Base-by-base conservation (phyloP, 1,139 yeast genomes). In the Taphrina communis region DNA sequence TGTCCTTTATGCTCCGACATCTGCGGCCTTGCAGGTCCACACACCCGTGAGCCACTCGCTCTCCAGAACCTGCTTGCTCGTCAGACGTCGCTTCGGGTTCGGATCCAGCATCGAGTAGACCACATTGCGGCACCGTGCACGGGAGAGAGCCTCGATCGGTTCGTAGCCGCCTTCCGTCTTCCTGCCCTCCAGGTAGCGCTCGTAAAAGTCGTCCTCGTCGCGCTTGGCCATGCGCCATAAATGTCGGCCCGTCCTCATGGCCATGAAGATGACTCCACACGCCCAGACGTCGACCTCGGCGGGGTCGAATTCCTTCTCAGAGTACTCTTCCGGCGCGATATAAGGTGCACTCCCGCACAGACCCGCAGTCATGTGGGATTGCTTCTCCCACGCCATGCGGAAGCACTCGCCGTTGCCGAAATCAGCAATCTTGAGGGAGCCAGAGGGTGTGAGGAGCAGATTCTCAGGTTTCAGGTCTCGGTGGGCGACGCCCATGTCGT, bases 41-140 rank as follows among this genome's bases (percentile, higher is more conserved):
- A 93, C 91, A 76, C 90, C 95, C 72, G 97, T 82, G 1, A 97
- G 97, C 98, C 98, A 94, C 78, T 94, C 98, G 77, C 96, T 88
- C 76, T 89, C 91, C 76, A 94, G 81, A 44, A 93, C 86, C 78
- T 94, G 97, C 74, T 87, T 86, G 38, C 95, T 96, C 31, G 90
- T 93, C 73, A 94, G 89, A 76, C 99, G 84, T 73, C 98, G 83
- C 46, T 77, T 74, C 1, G 98, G 97, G 62, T 88, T 87, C 0
- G 99, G 98, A 76, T 94, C 98, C 75, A 93, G 81, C 67, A 94
- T 89, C 31, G 96, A 90, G 78, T 93, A 93, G 69, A 94, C 88
- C 52, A 93, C 98, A 75, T 94, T 93, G 65, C 97, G 82, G 77
- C 98, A 92, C 73, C 96, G 82, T 0, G 96, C 51, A 50, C 69